Percentiles rank a stretch among this genome's conserved stretches.
Evolutionary conservation across 1,284 basidiomycete genomes (phyloP).

Genomic region (Tylopilus sp.): DNA sequence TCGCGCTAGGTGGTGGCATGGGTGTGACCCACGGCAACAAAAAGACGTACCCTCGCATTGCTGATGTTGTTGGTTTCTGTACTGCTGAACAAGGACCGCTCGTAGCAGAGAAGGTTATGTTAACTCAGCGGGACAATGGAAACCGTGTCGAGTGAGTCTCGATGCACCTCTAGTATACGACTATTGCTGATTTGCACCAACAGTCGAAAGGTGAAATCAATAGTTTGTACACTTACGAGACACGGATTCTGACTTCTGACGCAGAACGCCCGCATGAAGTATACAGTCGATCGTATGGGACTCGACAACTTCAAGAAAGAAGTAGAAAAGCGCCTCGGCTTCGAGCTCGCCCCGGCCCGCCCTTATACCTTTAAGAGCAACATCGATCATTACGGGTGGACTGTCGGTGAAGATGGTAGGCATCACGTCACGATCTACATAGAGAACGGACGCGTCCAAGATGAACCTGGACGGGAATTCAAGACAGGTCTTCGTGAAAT

Average conservation of each 20-base stretch:
- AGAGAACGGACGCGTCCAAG: slow-evolving; percentile 95
- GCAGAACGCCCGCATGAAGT: slow-evolving; percentile 88
- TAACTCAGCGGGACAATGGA: slow-evolving; percentile 93
- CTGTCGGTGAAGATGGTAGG: slow-evolving; percentile 79
- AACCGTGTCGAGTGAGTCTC: slow-evolving; percentile 80
- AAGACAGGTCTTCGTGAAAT: slow-evolving; percentile 92
- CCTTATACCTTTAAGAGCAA: slow-evolving; percentile 85
- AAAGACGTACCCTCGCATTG: slow-evolving; percentile 94
- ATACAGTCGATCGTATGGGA: slow-evolving; percentile 95
- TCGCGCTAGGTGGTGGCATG: slow-evolving; percentile 93
- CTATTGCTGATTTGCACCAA: slow-evolving; percentile 8
- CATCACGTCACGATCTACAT: slow-evolving; percentile 95
- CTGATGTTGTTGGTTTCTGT: slow-evolving; percentile 89
- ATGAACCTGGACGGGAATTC: slow-evolving; percentile 87
- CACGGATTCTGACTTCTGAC: slow-evolving; percentile 11
- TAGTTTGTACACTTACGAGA: not conserved
- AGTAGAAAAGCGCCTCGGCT: slow-evolving; percentile 88
- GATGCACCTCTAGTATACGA: not conserved
- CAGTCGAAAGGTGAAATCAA: slow-evolving; percentile 46
- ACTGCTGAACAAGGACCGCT: slow-evolving; percentile 81
- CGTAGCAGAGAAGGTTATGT: slow-evolving; percentile 90
- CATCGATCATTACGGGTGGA: slow-evolving; percentile 94
- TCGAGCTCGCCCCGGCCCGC: slow-evolving; percentile 66
- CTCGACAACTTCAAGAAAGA: slow-evolving; percentile 81
- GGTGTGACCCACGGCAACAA: slow-evolving; percentile 99